Percentiles rank a stretch among this genome's conserved stretches.
These are phyloP conservation scores for Ophiostoma angusticollis DNA, from an alignment of 2,329 filamentous ascomycete species.

Conservation along the genomic window DNA sequence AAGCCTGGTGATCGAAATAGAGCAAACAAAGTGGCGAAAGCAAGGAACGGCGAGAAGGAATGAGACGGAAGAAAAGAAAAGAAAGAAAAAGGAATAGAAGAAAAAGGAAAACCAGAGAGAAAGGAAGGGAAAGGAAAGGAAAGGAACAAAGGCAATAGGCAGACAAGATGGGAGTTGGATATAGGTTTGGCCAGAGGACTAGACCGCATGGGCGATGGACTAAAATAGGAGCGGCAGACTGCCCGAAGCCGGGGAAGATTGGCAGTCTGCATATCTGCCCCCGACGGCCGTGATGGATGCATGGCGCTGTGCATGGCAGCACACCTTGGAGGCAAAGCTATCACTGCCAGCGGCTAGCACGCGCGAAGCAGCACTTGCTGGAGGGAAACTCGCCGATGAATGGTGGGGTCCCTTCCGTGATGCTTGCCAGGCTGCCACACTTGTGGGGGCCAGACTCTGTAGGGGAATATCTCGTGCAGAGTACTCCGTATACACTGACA, in stretches of 20 bases:
- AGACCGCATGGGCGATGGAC: background rate
- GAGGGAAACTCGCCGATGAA: no score
- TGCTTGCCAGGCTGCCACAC: no score
- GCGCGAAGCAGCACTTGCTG: constrained; percentile 1
- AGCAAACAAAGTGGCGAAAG: constrained; percentile 21
- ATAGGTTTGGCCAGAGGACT: constrained; percentile 1
- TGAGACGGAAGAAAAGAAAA: constrained; percentile 10
- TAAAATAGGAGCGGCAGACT: constrained; percentile 9
- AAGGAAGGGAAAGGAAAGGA: constrained; percentile 1
- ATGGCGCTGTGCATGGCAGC: constrained; percentile 1
- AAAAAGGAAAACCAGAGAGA: constrained; percentile 16
- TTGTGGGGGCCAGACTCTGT: constrained; percentile 2
- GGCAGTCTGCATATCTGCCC: background rate
- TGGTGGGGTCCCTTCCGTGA: no score
- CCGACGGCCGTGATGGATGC: no score
- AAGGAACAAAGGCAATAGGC: constrained; percentile 4
- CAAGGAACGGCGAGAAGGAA: constrained; percentile 5
- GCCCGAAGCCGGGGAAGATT: constrained; percentile 3
- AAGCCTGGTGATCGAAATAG: constrained; percentile 22
- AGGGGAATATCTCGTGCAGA: no score
- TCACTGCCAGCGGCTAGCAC: constrained; percentile 12
- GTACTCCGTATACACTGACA: no score
- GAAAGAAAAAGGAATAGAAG: constrained; percentile 19
- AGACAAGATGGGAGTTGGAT: background rate
- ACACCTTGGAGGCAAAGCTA: no score